Evolutionary conservation across 106 monocot genomes (phyloP).

Genomic region (Dendrobium chrysotoxum): DNA sequence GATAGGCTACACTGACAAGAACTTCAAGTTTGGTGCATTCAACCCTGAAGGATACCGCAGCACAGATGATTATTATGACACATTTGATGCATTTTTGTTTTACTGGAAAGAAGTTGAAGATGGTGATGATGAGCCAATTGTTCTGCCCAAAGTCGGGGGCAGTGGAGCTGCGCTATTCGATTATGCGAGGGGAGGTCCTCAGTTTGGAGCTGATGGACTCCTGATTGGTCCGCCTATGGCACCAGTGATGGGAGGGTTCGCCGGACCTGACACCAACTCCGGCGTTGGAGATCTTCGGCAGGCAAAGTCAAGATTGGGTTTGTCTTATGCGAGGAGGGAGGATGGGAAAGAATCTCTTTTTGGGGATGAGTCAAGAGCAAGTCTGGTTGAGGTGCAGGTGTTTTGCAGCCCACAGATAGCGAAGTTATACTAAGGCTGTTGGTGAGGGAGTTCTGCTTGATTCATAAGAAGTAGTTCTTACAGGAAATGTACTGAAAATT

Average conservation of each 20-base stretch:
- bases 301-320: constrained; percentile 84
- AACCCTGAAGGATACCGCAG: constrained; percentile 71
- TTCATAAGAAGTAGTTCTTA: too few relatives aligned
- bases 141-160: constrained; percentile 75
- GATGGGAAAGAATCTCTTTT: constrained; percentile 87
- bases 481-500: too few relatives aligned
- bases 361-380: constrained; percentile 56
- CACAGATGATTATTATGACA: constrained; percentile 79
- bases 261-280: constrained; percentile 80
- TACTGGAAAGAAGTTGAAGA: constrained; percentile 41
- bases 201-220: constrained; percentile 91
- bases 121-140: constrained; percentile 13
- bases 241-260: constrained; percentile 93
- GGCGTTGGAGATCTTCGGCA: constrained; percentile 73
- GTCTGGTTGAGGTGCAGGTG: constrained; percentile 72
- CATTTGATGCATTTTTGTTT: constrained; percentile 71
- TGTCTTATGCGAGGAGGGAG: constrained; percentile 83
- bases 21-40: constrained; percentile 63
- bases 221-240: constrained; percentile 87
- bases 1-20: constrained; percentile 30
- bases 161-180: constrained; percentile 95
- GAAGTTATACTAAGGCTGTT: constrained; percentile 36
- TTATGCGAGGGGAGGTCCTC: constrained; percentile 91
- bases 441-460: too few relatives aligned
- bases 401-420: constrained; percentile 83